A percentile compares a stretch with the other conserved stretches of the same genome.
phyloP scores from a whole-genome alignment of 2,329 filamentous ascomycete species.

The Coniochaeta prunicola region DNA sequence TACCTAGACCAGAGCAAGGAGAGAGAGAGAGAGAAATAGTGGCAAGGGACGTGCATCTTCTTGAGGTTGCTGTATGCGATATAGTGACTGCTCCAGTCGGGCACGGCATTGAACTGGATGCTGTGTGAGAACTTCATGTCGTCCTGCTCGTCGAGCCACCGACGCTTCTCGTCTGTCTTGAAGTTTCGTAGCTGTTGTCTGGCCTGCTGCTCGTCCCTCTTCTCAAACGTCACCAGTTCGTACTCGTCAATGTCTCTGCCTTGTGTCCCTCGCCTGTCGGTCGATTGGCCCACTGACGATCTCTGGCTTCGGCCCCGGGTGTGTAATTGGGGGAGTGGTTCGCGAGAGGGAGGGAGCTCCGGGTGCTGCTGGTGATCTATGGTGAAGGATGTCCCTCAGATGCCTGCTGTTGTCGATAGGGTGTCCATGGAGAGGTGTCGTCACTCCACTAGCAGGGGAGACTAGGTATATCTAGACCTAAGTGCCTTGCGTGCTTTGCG shows the following conservation, averaged over 20 bases:
- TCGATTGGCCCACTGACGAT: not conserved
- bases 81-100: conserved; percentile 98
- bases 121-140: conserved; percentile 99
- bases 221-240: conserved; percentile 34
- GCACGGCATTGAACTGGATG: conserved; percentile 98
- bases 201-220: conserved; percentile 18
- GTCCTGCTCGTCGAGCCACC: conserved; percentile 64
- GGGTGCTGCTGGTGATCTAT: not conserved
- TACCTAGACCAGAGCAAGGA: too few relatives aligned
- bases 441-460: not conserved
- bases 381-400: not conserved
- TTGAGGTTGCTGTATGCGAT: conserved; percentile 98
- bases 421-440: not conserved
- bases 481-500: not conserved
- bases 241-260: conserved; percentile 15
- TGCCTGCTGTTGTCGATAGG: not conserved
- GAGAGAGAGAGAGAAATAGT: not conserved
- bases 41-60: conserved; percentile 75
- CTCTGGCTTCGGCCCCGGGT: not conserved
- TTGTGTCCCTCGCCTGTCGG: conserved; percentile 1
- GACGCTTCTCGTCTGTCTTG: conserved; percentile 57
- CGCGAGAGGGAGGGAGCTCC: conserved; percentile 1
- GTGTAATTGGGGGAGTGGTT: not conserved
- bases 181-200: conserved; percentile 18
- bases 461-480: too few relatives aligned